A percentile compares a stretch with the other conserved stretches of the same genome.
Evolutionary conservation across 495 filamentous ascomycete genomes (phyloP).

Genomic region (Paragyromitra xinjiangensis): DNA sequence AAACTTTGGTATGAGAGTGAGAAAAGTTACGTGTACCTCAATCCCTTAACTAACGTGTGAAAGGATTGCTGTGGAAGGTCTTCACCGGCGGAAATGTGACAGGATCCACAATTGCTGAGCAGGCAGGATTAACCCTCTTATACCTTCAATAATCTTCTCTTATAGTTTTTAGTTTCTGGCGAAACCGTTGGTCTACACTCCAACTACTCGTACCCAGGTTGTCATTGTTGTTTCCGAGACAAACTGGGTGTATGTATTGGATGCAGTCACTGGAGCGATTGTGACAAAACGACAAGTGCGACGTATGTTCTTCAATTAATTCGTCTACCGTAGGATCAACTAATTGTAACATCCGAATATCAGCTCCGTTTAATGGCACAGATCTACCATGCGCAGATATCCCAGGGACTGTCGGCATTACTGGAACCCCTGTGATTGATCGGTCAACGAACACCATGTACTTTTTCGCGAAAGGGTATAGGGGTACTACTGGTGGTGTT

Average conservation of each 20-base stretch:
- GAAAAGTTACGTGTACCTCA: background rate
- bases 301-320: background rate
- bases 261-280: conserved; percentile 61
- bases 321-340: background rate
- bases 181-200: conserved; percentile 49
- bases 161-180: conserved; percentile 43
- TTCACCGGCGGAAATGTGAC: background rate
- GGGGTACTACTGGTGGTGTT: background rate
- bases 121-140: background rate
- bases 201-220: conserved; percentile 55
- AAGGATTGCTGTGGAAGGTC: conserved; percentile 15
- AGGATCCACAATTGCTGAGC: conserved; percentile 3
- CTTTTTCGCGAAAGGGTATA: conserved; percentile 25
- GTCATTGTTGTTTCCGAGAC: conserved; percentile 61
- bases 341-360: background rate
- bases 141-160: background rate
- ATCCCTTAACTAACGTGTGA: background rate
- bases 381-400: conserved; percentile 24
- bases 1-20: conserved; percentile 27
- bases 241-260: conserved; percentile 61
- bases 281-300: conserved; percentile 43
- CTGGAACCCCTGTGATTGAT: conserved; percentile 16
- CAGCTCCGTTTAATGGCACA: conserved; percentile 21
- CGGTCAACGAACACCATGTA: conserved; percentile 15
- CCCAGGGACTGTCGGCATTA: conserved; percentile 15